Evolutionary conservation across 768 basidiomycete genomes (phyloP).

Genomic region (Coprinellus micaceus): DNA sequence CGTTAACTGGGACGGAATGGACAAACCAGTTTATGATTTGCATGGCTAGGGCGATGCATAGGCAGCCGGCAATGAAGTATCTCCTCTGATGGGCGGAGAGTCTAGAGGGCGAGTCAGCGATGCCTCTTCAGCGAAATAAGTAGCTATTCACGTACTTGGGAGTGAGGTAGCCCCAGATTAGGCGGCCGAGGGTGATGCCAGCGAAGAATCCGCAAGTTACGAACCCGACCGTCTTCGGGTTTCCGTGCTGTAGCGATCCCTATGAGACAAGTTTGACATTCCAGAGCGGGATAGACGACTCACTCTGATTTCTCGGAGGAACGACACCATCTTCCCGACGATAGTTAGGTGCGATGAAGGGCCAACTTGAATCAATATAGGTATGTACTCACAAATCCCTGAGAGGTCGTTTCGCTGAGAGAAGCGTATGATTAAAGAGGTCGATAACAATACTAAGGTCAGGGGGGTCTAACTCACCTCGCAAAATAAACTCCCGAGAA

Average conservation of each 20-base stretch:
- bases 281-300: slow-evolving; percentile 10
- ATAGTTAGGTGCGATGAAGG: neutral
- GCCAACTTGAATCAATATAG: too few species aligned
- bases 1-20: slow-evolving; percentile 43
- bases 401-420: slow-evolving; percentile 47
- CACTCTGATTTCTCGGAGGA: slow-evolving; percentile 44
- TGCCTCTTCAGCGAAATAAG: too few species aligned
- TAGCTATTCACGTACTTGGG: slow-evolving; percentile 39
- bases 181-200: slow-evolving; percentile 47
- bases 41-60: slow-evolving; percentile 45
- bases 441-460: neutral
- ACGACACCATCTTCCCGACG: slow-evolving; percentile 45
- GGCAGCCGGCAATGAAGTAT: slow-evolving; percentile 38
- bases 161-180: slow-evolving; percentile 47
- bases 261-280: slow-evolving; percentile 3
- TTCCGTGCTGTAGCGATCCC: slow-evolving; percentile 32
- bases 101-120: slow-evolving; percentile 21
- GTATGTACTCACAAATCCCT: slow-evolving; percentile 43
- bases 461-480: slow-evolving; percentile 32
- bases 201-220: slow-evolving; percentile 59
- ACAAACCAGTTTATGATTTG: slow-evolving; percentile 52
- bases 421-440: neutral
- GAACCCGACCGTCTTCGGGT: slow-evolving; percentile 52
- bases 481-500: slow-evolving; percentile 47
- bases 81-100: slow-evolving; percentile 42